Evolutionary conservation across 2,329 filamentous ascomycete species (phyloP), one percentile per base, ranked within the genome.

Genomic region (Colletotrichum nymphaeae): DNA sequence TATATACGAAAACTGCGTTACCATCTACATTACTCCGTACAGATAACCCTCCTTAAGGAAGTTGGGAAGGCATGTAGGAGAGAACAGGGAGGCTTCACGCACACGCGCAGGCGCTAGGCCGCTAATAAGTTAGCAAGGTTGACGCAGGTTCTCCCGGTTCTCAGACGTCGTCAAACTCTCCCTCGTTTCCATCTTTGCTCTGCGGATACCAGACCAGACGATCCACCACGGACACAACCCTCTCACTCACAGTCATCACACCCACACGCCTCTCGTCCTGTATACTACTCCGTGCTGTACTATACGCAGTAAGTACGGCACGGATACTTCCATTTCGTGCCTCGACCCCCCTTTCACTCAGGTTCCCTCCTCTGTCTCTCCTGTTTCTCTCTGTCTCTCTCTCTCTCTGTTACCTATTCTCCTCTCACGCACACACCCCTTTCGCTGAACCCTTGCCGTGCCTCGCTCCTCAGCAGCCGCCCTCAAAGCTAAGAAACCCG

Each of bases 141-240:
- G 63, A 49, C 32, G 24, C 63, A 67, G 46, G 56, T 56, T 63
- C 69, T 58, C 37, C 58, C 14, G 28, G 53, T 57, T n/a, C 65
- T 72, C 63, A 72, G 35, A 72, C 64, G 69, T 72, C 64, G 69
- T 69, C 69, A 69, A 72, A 64, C 58, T 63, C 59, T 58, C 58
- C 42, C 58, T 53, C 53, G 58, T 72, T 69, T 72, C 65, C 52
- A 64, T 69, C 66, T 30, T 55, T 59, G 58, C 49, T 46, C 58
- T 30, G 65, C 53, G 69, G 42, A 64, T 53, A 69, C 64, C 53
- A 64, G 69, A 64, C 69, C 69, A 69, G 69, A 72, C 69, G 69
- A 72, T 69, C 69, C 69, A 72, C 69, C 56, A 71, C 63, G 46
- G 69, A 68, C 69, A 72, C 72, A 66, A 73, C 60, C 71, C 49